phyloP scores from a whole-genome alignment of 148 eudicot genomes.

The Beta vulgaris region DNA sequence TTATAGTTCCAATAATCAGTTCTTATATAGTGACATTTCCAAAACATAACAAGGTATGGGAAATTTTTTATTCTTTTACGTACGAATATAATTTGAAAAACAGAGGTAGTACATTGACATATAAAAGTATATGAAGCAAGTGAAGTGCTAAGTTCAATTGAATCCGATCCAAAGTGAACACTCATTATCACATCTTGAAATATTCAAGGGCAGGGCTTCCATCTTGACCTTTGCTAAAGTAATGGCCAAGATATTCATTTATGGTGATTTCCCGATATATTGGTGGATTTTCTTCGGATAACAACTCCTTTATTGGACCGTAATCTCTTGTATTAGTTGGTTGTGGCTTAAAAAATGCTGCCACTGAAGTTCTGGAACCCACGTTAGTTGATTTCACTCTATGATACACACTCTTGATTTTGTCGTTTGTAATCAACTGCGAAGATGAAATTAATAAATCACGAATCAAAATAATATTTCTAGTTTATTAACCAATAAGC shows the following conservation, averaged over 20 bases:
- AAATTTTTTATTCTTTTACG: too few species aligned
- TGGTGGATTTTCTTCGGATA: slow-evolving; percentile 52
- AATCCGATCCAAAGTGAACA: background rate
- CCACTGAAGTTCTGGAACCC: slow-evolving; percentile 56
- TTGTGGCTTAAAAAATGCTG: slow-evolving; percentile 46
- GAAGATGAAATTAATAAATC: background rate
- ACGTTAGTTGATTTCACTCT: slow-evolving; percentile 42
- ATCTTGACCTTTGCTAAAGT: slow-evolving; percentile 38
- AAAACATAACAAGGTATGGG: too few species aligned
- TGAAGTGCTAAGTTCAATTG: background rate
- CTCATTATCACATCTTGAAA: slow-evolving; percentile 23
- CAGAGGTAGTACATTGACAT: too few species aligned
- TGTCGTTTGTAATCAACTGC: slow-evolving; percentile 58
- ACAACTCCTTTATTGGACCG: slow-evolving; percentile 59
- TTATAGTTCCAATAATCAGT: too few species aligned
- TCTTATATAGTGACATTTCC: too few species aligned
- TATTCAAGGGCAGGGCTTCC: slow-evolving; percentile 31
- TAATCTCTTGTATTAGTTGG: slow-evolving; percentile 28
- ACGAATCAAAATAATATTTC: background rate
- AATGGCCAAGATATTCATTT: slow-evolving; percentile 30
- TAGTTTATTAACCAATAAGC: too few species aligned
- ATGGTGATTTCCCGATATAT: slow-evolving; percentile 36
- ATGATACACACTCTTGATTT: slow-evolving; percentile 54
- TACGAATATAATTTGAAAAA: too few species aligned
- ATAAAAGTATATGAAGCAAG: background rate